These are phyloP conservation scores for Lactarius sp. DNA, from an alignment of 768 basidiomycete species.

Conservation along the genomic window DNA sequence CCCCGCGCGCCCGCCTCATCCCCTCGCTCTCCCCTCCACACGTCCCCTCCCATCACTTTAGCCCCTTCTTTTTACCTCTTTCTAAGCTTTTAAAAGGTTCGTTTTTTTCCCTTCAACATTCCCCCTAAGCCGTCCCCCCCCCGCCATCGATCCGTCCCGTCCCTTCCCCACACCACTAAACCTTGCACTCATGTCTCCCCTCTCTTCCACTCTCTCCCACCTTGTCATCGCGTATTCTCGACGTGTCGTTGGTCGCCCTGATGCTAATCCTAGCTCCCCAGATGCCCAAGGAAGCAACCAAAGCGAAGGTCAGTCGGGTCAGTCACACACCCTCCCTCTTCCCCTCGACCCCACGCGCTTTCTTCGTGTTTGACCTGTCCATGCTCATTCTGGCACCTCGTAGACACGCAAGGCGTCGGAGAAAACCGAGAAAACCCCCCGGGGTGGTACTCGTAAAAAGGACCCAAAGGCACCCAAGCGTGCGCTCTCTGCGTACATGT, in stretches of 20 bases:
- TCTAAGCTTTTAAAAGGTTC: constrained; percentile 16
- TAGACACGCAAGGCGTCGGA: constrained; percentile 69
- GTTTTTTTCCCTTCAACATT: neutral
- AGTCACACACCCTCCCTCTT: constrained; percentile 31
- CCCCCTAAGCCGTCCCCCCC: neutral
- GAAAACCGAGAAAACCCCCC: constrained; percentile 56
- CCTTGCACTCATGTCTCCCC: constrained; percentile 2
- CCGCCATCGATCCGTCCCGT: constrained; percentile 15
- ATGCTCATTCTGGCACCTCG: constrained; percentile 20
- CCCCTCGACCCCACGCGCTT: constrained; percentile 20
- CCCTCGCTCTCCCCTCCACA: constrained; percentile 9
- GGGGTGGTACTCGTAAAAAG: constrained; percentile 56
- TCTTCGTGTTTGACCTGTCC: neutral
- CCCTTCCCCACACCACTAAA: neutral
- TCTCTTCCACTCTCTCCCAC: constrained; percentile 10
- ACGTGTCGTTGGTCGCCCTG: constrained; percentile 40
- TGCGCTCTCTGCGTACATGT: constrained; percentile 96
- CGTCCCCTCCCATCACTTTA: constrained; percentile 12
- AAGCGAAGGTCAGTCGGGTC: constrained; percentile 63
- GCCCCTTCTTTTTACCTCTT: neutral
- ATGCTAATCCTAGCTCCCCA: constrained; percentile 35
- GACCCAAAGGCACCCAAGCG: constrained; percentile 87
- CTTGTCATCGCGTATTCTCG: constrained; percentile 30
- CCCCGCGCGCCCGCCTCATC: constrained; percentile 21
- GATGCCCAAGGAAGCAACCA: constrained; percentile 78